A percentile compares a stretch with the other conserved stretches of the same genome.
Conservation (phyloP, 306 rosid genomes). For the Oemleria cerasiformis region DNA sequence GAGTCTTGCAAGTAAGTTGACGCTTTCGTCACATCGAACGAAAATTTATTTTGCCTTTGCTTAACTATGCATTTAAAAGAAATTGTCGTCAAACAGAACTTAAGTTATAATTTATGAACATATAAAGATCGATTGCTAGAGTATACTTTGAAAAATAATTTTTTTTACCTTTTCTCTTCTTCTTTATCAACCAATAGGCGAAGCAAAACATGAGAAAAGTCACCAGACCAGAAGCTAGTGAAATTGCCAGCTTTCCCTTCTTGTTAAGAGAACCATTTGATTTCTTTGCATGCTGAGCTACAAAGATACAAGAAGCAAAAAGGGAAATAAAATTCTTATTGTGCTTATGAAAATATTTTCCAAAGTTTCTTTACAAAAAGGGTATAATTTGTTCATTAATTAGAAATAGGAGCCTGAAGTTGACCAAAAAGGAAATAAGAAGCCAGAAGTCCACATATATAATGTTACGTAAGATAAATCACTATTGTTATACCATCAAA, state of each 20-base stretch:
- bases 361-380: too few species aligned
- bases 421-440: too few species aligned
- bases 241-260: slow-evolving; percentile 11
- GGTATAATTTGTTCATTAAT: too few species aligned
- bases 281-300: slow-evolving; percentile 23
- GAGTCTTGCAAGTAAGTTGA: slow-evolving; percentile 3
- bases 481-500: too few species aligned
- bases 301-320: neutral
- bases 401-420: too few species aligned
- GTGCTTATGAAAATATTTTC: too few species aligned
- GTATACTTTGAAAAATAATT: too few species aligned
- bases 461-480: too few species aligned
- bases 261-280: slow-evolving; percentile 13
- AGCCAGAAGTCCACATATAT: too few species aligned
- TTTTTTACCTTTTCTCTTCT: slow-evolving; percentile 22
- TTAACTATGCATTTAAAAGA: too few species aligned
- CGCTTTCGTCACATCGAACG: neutral
- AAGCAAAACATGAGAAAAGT: neutral
- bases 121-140: too few species aligned
- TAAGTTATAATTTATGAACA: neutral
- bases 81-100: neutral
- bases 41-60: neutral
- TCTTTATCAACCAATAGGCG: neutral
- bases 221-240: slow-evolving; percentile 1
- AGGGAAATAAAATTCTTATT: neutral